Conservation (phyloP, 2,329 filamentous ascomycete genomes). For the Beauveria sp. region DNA sequence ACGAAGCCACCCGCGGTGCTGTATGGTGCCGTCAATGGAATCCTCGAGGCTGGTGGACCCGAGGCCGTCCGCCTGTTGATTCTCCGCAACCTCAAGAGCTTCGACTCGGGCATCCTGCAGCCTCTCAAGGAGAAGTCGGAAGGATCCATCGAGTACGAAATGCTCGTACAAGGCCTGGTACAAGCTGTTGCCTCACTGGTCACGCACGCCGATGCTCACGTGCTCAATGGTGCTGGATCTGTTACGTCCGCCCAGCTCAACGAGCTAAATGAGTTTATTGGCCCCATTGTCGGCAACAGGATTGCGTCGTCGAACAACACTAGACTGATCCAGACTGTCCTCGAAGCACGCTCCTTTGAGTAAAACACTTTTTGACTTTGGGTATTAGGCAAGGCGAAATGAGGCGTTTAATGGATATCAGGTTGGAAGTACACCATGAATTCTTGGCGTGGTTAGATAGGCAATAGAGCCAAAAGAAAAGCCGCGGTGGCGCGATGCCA, state of each 20-base stretch:
- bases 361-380: conserved; percentile 19
- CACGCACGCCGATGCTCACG: conserved; percentile 27
- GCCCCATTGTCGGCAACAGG: conserved; percentile 43
- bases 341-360: conserved; percentile 48
- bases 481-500: too few relatives aligned
- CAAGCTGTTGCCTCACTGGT: conserved; percentile 42
- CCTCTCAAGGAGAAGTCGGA: conserved; percentile 46
- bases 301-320: conserved; percentile 39
- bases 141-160: conserved; percentile 43
- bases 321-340: conserved; percentile 39
- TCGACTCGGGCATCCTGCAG: conserved; percentile 45
- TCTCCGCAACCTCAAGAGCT: conserved; percentile 46
- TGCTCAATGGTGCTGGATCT: conserved; percentile 29
- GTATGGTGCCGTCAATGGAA: conserved; percentile 78
- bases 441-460: not conserved
- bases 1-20: conserved; percentile 75
- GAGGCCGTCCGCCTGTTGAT: conserved; percentile 51
- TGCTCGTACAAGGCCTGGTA: conserved; percentile 48
- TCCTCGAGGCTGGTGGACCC: conserved; percentile 66
- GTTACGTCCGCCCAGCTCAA: conserved; percentile 29
- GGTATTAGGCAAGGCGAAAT: not conserved
- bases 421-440: not conserved
- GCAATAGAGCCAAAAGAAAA: not conserved
- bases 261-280: conserved; percentile 47
- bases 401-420: not conserved